These are phyloP conservation scores for Cruciata laevipes DNA, from an alignment of 257 asterid species.

Conservation along the genomic window DNA sequence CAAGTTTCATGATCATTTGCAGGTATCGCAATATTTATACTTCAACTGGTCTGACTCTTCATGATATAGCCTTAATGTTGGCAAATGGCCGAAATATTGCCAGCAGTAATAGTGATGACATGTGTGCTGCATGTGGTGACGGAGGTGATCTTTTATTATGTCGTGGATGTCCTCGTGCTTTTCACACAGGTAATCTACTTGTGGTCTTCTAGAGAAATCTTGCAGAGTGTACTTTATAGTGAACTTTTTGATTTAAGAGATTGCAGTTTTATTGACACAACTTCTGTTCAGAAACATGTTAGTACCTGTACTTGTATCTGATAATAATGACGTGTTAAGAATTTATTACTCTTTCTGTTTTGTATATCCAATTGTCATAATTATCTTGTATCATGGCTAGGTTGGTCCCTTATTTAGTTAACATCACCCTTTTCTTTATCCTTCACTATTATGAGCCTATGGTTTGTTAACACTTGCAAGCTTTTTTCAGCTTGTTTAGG, in stretches of 20 bases:
- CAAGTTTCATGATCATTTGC: slow-evolving; percentile 21
- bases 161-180: slow-evolving; percentile 94
- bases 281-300: not conserved
- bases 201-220: not conserved
- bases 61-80: slow-evolving; percentile 91
- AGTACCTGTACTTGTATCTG: not conserved
- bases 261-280: not conserved
- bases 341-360: not conserved
- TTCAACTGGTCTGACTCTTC: slow-evolving; percentile 85
- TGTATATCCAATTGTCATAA: not conserved
- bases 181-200: slow-evolving; percentile 59
- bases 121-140: slow-evolving; percentile 93
- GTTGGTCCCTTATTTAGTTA: not conserved
- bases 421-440: not conserved
- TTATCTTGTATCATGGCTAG: not conserved
- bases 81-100: slow-evolving; percentile 77
- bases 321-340: not conserved
- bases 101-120: slow-evolving; percentile 77
- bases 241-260: not conserved
- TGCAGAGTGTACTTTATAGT: not conserved
- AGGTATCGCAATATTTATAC: slow-evolving; percentile 94
- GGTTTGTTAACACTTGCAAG: slow-evolving; percentile 9
- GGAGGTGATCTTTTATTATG: slow-evolving; percentile 75
- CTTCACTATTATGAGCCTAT: slow-evolving; percentile 5
- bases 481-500: slow-evolving; percentile 80